phyloP scores from a whole-genome alignment of 1,284 basidiomycete genomes.

The Ganoderma lingzhi region DNA sequence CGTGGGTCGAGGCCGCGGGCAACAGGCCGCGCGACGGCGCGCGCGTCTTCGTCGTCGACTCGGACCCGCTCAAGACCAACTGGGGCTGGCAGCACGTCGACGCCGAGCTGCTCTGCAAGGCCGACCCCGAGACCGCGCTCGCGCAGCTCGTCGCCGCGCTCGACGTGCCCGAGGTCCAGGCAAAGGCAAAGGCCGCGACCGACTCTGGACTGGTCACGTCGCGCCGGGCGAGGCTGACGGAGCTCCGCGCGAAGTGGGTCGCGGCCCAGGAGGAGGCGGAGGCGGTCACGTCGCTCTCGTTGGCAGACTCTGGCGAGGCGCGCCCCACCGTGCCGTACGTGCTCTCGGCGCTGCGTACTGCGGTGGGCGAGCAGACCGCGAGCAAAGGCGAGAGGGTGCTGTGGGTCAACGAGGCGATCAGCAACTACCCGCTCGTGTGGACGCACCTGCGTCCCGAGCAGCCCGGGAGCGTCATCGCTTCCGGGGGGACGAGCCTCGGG shows the following conservation, averaged over 20 bases:
- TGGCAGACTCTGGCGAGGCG: conserved; percentile 10
- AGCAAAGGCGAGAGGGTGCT: conserved; percentile 51
- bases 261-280: conserved; percentile 34
- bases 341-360: conserved; percentile 55
- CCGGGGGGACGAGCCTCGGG: conserved; percentile 69
- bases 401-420: conserved; percentile 70
- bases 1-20: conserved; percentile 64
- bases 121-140: conserved; percentile 62
- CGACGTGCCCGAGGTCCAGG: conserved; percentile 25
- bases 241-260: conserved; percentile 36
- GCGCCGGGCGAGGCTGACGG: conserved; percentile 15
- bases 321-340: conserved; percentile 57
- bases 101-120: conserved; percentile 64
- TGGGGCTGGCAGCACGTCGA: conserved; percentile 64
- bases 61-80: conserved; percentile 65
- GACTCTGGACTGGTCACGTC: conserved; percentile 8
- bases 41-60: conserved; percentile 66
- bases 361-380: conserved; percentile 46
- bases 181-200: conserved; percentile 2
- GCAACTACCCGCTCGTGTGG: conserved; percentile 63
- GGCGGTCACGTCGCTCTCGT: conserved; percentile 24
- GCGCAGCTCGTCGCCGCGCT: conserved; percentile 51
- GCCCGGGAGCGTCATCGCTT: conserved; percentile 58
- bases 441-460: conserved; percentile 61
- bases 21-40: conserved; percentile 52